Conservation (phyloP, 1,139 yeast species). For the Eremothecium cymbalariae region DNA sequence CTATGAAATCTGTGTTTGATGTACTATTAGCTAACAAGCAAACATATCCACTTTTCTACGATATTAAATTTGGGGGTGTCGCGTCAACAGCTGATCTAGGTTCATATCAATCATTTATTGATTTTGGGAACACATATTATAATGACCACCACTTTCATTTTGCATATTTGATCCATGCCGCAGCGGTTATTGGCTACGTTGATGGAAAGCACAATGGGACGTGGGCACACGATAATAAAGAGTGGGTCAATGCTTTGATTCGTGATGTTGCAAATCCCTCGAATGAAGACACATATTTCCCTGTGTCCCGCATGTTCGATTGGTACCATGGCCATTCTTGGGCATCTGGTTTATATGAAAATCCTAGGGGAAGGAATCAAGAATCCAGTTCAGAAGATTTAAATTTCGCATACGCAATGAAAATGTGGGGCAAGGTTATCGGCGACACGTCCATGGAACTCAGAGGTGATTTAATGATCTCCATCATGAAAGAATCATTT, state of each 20-base stretch:
- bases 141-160: conserved; percentile 81
- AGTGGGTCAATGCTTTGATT: conserved; percentile 56
- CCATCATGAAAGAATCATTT: conserved; percentile 55
- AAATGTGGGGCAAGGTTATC: conserved; percentile 66
- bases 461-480: conserved; percentile 70
- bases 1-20: conserved; percentile 47
- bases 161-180: conserved; percentile 70
- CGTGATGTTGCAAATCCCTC: conserved; percentile 78
- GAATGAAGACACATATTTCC: conserved; percentile 53
- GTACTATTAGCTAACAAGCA: conserved; percentile 45
- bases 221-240: conserved; percentile 59
- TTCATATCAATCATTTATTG: conserved; percentile 44
- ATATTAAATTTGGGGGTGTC: conserved; percentile 57
- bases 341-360: conserved; percentile 67
- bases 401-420: conserved; percentile 75
- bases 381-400: conserved; percentile 78
- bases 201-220: conserved; percentile 53
- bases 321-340: conserved; percentile 81
- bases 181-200: conserved; percentile 62
- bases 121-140: conserved; percentile 61
- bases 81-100: conserved; percentile 52
- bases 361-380: conserved; percentile 72
- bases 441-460: conserved; percentile 69
- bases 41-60: conserved; percentile 56
- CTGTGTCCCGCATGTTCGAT: conserved; percentile 69